These are phyloP conservation scores for Xylaria venustula DNA, from an alignment of 495 filamentous ascomycete genomes.

Conservation along the genomic window DNA sequence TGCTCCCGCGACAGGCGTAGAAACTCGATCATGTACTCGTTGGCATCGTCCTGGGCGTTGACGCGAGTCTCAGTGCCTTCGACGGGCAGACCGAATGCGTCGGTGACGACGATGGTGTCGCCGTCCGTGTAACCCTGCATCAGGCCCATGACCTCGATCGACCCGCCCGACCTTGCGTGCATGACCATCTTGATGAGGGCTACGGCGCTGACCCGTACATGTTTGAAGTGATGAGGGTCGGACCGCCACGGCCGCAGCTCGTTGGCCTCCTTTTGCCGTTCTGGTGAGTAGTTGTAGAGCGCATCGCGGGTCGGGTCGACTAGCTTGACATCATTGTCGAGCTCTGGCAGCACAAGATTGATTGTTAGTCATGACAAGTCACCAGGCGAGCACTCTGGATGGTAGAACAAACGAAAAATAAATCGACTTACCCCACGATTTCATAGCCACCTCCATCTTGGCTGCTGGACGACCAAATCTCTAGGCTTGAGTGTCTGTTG, in stretches of 20 bases:
- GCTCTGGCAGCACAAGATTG: slow-evolving; percentile 56
- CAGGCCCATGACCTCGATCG: slow-evolving; percentile 93
- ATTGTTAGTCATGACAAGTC: no score
- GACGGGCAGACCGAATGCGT: slow-evolving; percentile 91
- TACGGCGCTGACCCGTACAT: slow-evolving; percentile 87
- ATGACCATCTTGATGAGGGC: slow-evolving; percentile 99
- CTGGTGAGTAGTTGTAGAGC: slow-evolving; percentile 77
- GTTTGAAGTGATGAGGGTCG: slow-evolving; percentile 89
- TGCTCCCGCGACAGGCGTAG: slow-evolving; percentile 72
- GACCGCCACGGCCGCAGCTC: slow-evolving; percentile 72
- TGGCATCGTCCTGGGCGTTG: slow-evolving; percentile 90
- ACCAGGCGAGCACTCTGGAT: not conserved
- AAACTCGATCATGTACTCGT: slow-evolving; percentile 94
- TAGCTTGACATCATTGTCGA: slow-evolving; percentile 80
- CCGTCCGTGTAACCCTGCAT: slow-evolving; percentile 94
- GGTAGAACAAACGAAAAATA: not conserved
- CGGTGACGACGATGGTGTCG: slow-evolving; percentile 85
- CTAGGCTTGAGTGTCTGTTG: no score
- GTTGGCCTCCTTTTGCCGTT: slow-evolving; percentile 59
- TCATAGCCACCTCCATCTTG: slow-evolving; percentile 56
- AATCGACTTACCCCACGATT: slow-evolving; percentile 55
- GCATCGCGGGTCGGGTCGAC: slow-evolving; percentile 85
- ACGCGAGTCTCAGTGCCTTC: slow-evolving; percentile 98
- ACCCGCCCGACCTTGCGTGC: slow-evolving; percentile 91
- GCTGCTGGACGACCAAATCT: slow-evolving; percentile 1